A percentile compares a stretch with the other conserved stretches of the same genome.
phyloP scores from a whole-genome alignment of 129 eudicot genomes.

The Saposhnikovia divaricata region DNA sequence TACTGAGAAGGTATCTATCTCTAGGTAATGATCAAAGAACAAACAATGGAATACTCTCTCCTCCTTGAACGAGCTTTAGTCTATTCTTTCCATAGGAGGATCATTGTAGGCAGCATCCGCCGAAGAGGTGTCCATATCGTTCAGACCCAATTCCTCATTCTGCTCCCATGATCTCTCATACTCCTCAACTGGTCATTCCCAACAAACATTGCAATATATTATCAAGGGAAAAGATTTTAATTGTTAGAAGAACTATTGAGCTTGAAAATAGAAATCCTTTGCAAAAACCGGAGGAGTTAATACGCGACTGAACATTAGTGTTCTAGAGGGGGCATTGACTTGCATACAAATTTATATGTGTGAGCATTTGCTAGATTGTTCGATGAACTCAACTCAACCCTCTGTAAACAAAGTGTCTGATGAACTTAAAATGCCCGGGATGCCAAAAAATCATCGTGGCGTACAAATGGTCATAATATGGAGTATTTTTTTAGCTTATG shows the following conservation, averaged over 20 bases:
- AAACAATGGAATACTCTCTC: background rate
- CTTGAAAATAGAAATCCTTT: background rate
- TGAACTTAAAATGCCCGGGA: background rate
- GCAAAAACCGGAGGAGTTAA: background rate
- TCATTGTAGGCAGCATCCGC: slow-evolving; percentile 77
- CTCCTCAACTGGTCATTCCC: slow-evolving; percentile 52
- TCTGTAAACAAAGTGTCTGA: background rate
- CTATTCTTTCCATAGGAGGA: slow-evolving; percentile 6
- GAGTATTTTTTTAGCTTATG: background rate
- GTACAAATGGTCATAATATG: background rate
- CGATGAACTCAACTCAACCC: background rate
- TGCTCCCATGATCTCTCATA: slow-evolving; percentile 95
- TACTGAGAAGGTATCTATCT: background rate
- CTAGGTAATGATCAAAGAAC: background rate
- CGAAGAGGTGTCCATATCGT: slow-evolving; percentile 92
- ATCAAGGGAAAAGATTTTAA: background rate
- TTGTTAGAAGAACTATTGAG: background rate
- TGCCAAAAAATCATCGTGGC: background rate
- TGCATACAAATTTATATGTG: background rate
- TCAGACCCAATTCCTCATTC: slow-evolving; percentile 91
- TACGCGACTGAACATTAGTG: background rate
- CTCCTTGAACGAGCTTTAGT: background rate
- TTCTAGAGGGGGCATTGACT: background rate
- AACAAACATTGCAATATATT: background rate
- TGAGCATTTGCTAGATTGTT: background rate